Conservation (phyloP, 2,329 filamentous ascomycete species). For the Colletotrichum costaricense region DNA sequence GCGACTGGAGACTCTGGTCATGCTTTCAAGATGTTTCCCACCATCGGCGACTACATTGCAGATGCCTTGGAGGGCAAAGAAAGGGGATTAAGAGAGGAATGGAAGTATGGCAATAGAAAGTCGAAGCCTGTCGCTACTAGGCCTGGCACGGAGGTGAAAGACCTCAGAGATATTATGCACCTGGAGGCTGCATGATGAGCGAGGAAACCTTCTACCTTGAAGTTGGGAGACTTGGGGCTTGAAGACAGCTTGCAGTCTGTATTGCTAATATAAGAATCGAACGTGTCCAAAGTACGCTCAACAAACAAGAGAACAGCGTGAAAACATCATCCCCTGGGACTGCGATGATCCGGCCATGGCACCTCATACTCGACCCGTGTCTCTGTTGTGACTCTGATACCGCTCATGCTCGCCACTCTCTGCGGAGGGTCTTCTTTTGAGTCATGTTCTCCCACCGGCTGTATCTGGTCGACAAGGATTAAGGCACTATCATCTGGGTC, state of each 20-base stretch:
- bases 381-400: conserved; percentile 27
- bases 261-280: too few relatives aligned
- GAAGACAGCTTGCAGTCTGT: neutral
- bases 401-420: conserved; percentile 3
- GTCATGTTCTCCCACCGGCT: neutral
- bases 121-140: conserved; percentile 34
- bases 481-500: neutral
- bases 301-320: neutral
- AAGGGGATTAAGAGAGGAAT: conserved; percentile 37
- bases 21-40: conserved; percentile 44
- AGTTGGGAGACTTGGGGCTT: neutral
- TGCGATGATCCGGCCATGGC: neutral
- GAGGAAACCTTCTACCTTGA: too few relatives aligned
- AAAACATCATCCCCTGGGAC: fast-evolving
- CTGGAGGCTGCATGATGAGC: neutral
- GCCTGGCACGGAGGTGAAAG: conserved; percentile 38
- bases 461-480: neutral
- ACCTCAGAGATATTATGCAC: conserved; percentile 37
- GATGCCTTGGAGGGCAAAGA: conserved; percentile 37
- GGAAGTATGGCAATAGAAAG: conserved; percentile 37
- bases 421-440: neutral
- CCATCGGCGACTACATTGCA: conserved; percentile 39
- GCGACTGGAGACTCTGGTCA: conserved; percentile 42
- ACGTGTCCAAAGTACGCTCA: too few relatives aligned
- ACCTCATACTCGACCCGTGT: conserved; percentile 23